These are phyloP conservation scores for Fraxinus cuspidata DNA, from an alignment of 257 asterid species.

Conservation along the genomic window DNA sequence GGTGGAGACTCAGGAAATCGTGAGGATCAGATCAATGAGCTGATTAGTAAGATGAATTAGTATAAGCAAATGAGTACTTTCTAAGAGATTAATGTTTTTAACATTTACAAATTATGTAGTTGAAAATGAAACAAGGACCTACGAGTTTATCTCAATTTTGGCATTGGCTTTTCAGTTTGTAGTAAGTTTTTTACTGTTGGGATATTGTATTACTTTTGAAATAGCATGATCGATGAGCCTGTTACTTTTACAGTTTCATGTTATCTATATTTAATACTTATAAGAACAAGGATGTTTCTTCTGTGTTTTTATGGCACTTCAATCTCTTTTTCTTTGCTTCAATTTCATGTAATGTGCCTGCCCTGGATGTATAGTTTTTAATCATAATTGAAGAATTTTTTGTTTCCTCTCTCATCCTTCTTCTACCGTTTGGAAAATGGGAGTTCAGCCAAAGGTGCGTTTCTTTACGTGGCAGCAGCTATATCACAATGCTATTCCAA, in stretches of 20 bases:
- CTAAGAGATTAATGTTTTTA: neutral
- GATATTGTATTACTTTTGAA: neutral
- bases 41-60: conserved; percentile 82
- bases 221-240: neutral
- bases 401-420: too few species aligned
- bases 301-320: too few species aligned
- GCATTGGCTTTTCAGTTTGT: neutral
- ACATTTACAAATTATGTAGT: neutral
- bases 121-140: neutral
- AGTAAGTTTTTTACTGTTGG: neutral
- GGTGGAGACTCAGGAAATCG: conserved; percentile 95
- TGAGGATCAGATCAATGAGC: conserved; percentile 63
- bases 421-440: too few species aligned
- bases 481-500: too few species aligned
- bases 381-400: too few species aligned
- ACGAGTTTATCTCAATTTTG: neutral
- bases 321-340: too few species aligned
- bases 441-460: too few species aligned
- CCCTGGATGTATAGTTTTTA: too few species aligned
- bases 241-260: neutral
- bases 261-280: neutral
- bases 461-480: too few species aligned
- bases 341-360: too few species aligned
- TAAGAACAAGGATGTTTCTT: too few species aligned
- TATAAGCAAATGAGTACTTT: neutral